These are phyloP conservation scores for Ambrosiella xylebori DNA, from an alignment of 2,329 filamentous ascomycete genomes.

Conservation along the genomic window DNA sequence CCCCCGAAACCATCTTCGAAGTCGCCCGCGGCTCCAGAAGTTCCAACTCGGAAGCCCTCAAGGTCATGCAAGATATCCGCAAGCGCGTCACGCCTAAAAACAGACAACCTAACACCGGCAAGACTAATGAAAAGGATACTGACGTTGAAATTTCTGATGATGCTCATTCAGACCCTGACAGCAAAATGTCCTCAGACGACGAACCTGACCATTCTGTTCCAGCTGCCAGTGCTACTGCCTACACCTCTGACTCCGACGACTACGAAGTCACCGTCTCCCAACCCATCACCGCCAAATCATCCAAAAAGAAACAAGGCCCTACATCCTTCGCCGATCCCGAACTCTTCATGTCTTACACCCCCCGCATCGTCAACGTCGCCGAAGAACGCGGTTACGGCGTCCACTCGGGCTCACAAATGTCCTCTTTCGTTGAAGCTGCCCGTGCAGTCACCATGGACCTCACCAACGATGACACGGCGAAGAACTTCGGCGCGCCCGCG, in stretches of 20 bases:
- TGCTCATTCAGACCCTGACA: slow-evolving; percentile 16
- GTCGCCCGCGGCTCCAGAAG: slow-evolving; percentile 57
- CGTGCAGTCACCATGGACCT: slow-evolving; percentile 82
- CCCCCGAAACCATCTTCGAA: slow-evolving; percentile 92
- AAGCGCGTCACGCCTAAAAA: slow-evolving; percentile 48
- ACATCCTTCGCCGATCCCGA: slow-evolving; percentile 67
- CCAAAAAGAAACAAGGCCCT: slow-evolving; percentile 24
- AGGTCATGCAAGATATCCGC: slow-evolving; percentile 57
- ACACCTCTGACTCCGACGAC: slow-evolving; percentile 40
- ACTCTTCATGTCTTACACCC: slow-evolving; percentile 92
- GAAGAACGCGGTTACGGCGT: slow-evolving; percentile 92
- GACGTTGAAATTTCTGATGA: slow-evolving; percentile 21
- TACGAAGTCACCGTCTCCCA: slow-evolving; percentile 56
- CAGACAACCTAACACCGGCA: slow-evolving; percentile 23
- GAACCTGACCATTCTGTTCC: slow-evolving; percentile 22
- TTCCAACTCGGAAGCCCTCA: slow-evolving; percentile 45
- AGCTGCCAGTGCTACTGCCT: slow-evolving; percentile 25
- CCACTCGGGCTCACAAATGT: slow-evolving; percentile 52
- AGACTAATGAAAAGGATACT: slow-evolving; percentile 18
- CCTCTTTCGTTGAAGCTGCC: slow-evolving; percentile 75
- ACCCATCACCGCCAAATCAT: slow-evolving; percentile 20
- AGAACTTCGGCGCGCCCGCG: slow-evolving; percentile 60
- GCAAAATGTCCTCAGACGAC: slow-evolving; percentile 20
- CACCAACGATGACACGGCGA: slow-evolving; percentile 67
- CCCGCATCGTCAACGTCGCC: slow-evolving; percentile 59